A percentile compares a stretch with the other conserved stretches of the same genome.
Conservation (phyloP, 805 yeast species). For the Saturnispora kantuleensis region DNA sequence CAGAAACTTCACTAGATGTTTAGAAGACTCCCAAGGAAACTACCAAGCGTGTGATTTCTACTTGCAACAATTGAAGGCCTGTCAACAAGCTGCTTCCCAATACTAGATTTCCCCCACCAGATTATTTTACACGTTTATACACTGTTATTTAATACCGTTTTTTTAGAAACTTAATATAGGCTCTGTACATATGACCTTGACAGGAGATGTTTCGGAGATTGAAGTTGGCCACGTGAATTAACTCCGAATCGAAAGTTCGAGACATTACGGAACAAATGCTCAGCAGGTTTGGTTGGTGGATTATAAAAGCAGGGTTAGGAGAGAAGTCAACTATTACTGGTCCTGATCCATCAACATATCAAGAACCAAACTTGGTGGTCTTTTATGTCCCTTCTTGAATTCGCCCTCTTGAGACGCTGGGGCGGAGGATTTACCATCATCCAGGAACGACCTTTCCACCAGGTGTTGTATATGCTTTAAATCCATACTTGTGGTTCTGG, state of each 20-base stretch:
- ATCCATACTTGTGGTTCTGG: background rate
- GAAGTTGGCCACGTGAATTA: no score
- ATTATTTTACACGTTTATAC: background rate
- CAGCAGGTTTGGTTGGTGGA: no score
- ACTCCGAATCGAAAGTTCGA: no score
- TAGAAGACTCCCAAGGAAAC: conserved; percentile 89
- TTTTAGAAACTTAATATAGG: background rate
- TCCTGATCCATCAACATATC: conserved; percentile 23
- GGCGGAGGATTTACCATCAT: background rate
- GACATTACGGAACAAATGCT: no score
- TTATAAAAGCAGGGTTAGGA: background rate
- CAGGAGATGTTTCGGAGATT: no score
- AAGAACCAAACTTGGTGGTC: conserved; percentile 33
- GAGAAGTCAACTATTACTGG: background rate
- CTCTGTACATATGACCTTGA: background rate
- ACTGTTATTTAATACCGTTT: background rate
- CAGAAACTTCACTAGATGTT: conserved; percentile 88
- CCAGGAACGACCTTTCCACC: conserved; percentile 8
- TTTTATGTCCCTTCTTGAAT: conserved; percentile 6
- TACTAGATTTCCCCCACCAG: conserved; percentile 34
- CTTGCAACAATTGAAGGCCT: conserved; percentile 93
- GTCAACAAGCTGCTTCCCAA: conserved; percentile 86
- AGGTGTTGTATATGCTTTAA: conserved; percentile 11
- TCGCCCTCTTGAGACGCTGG: background rate
- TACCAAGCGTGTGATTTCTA: conserved; percentile 96